A percentile compares a stretch with the other conserved stretches of the same genome.
These are phyloP conservation scores for Calycina herbarum DNA, from an alignment of 2,329 filamentous ascomycete genomes.

Conservation along the genomic window DNA sequence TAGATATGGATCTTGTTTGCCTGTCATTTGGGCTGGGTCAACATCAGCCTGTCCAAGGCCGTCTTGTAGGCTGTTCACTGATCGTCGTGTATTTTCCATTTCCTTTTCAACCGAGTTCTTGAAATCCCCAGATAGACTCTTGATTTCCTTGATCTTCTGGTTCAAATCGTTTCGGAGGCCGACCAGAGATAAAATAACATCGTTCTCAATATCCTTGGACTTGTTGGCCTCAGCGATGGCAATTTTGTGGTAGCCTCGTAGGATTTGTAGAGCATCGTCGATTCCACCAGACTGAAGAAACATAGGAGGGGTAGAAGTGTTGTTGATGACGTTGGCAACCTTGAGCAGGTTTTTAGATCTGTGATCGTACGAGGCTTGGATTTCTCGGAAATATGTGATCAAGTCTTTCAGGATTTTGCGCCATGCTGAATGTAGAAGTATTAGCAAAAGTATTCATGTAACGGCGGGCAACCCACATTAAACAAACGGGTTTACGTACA, in stretches of 20 bases:
- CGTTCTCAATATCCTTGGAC: constrained; percentile 84
- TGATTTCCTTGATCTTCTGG: constrained; percentile 99
- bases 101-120: constrained; percentile 97
- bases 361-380: constrained; percentile 85
- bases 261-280: constrained; percentile 78
- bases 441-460: constrained; percentile 2
- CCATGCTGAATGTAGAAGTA: constrained; percentile 64
- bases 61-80: constrained; percentile 79
- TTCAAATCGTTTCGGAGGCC: constrained; percentile 84
- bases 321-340: constrained; percentile 81
- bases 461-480: background rate
- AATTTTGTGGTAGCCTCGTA: constrained; percentile 80
- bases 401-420: constrained; percentile 92
- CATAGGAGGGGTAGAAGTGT: constrained; percentile 69
- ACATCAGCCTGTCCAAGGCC: constrained; percentile 75
- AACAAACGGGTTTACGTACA: constrained; percentile 50
- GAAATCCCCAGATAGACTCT: constrained; percentile 88
- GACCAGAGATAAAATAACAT: constrained; percentile 84
- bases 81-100: constrained; percentile 79
- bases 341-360: constrained; percentile 80
- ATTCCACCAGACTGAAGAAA: constrained; percentile 84
- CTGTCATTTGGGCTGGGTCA: constrained; percentile 71
- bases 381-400: constrained; percentile 89
- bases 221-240: constrained; percentile 81
- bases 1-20: constrained; percentile 91